These are phyloP conservation scores for Chrysosporium keratinophilum DNA, from an alignment of 2,329 filamentous ascomycete genomes.

Conservation along the genomic window DNA sequence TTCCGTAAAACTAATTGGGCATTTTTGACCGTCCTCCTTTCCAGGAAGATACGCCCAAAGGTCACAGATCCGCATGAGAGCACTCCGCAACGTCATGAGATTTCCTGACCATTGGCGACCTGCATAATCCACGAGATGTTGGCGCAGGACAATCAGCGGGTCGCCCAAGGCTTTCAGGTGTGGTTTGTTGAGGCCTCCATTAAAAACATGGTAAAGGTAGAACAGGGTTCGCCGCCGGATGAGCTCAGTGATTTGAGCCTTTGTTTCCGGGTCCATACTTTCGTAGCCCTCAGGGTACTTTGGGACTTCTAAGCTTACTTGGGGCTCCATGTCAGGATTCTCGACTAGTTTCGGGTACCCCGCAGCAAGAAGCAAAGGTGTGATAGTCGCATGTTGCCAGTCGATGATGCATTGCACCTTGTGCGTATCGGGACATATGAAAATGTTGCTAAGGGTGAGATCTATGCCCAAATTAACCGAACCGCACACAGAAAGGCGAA, in stretches of 20 bases:
- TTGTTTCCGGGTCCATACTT: slow-evolving; percentile 8
- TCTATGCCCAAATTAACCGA: background rate
- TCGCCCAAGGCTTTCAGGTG: slow-evolving; percentile 10
- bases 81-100: slow-evolving; percentile 9
- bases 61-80: slow-evolving; percentile 11
- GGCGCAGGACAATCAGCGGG: slow-evolving; percentile 2
- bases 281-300: slow-evolving; percentile 14
- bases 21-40: background rate
- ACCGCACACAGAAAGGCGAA: background rate
- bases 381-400: slow-evolving; percentile 14
- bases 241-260: slow-evolving; percentile 12
- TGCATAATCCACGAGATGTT: slow-evolving; percentile 13
- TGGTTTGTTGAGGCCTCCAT: slow-evolving; percentile 13
- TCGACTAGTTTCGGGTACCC: slow-evolving; percentile 14
- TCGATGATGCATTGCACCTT: slow-evolving; percentile 13
- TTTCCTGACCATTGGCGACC: slow-evolving; percentile 12
- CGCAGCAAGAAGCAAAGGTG: slow-evolving; percentile 10
- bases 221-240: slow-evolving; percentile 10
- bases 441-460: slow-evolving; percentile 13
- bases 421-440: slow-evolving; percentile 10
- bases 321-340: slow-evolving; percentile 11
- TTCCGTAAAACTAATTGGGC: slow-evolving; percentile 12
- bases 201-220: slow-evolving; percentile 15
- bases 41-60: slow-evolving; percentile 10
- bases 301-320: slow-evolving; percentile 6